Percentiles rank a stretch among this genome's conserved stretches.
These are phyloP conservation scores for Kurtzmaniella quercitrusa DNA, from an alignment of 1,139 yeast species.

Conservation along the genomic window DNA sequence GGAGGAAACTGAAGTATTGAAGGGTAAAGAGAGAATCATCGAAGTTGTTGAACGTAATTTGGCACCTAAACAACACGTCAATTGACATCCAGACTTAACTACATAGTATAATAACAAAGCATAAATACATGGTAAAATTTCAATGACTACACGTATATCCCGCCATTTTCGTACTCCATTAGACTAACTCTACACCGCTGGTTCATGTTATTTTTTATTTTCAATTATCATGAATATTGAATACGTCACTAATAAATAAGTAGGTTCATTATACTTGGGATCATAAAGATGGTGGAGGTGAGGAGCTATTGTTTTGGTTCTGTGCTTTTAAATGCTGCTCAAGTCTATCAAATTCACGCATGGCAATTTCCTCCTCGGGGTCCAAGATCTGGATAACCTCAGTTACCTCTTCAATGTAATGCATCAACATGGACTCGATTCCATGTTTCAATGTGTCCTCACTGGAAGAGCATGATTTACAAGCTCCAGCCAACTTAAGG, in stretches of 20 bases:
- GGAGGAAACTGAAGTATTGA: slow-evolving; percentile 17
- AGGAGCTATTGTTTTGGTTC: slow-evolving; percentile 12
- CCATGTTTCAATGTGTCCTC: slow-evolving; percentile 78
- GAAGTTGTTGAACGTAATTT: slow-evolving; percentile 5
- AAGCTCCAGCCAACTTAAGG: slow-evolving; percentile 76
- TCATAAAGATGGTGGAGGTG: slow-evolving; percentile 24
- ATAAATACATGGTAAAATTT: too few relatives aligned
- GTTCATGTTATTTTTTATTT: neutral
- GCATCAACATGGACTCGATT: slow-evolving; percentile 79
- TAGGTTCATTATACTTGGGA: neutral
- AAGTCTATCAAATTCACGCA: slow-evolving; percentile 68
- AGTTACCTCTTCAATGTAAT: slow-evolving; percentile 77
- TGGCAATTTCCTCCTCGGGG: slow-evolving; percentile 48
- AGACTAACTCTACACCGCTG: too few relatives aligned
- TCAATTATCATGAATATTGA: slow-evolving; percentile 7
- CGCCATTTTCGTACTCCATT: too few relatives aligned
- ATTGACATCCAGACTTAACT: too few relatives aligned
- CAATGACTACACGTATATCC: too few relatives aligned
- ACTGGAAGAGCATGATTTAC: slow-evolving; percentile 74
- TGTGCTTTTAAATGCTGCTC: slow-evolving; percentile 36
- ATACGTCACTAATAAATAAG: slow-evolving; percentile 3
- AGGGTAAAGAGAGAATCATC: slow-evolving; percentile 17
- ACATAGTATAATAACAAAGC: too few relatives aligned
- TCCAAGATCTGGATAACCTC: slow-evolving; percentile 65
- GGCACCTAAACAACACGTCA: too few relatives aligned